Conservation (phyloP, 495 filamentous ascomycete species). For the Penicillium robsamsonii region DNA sequence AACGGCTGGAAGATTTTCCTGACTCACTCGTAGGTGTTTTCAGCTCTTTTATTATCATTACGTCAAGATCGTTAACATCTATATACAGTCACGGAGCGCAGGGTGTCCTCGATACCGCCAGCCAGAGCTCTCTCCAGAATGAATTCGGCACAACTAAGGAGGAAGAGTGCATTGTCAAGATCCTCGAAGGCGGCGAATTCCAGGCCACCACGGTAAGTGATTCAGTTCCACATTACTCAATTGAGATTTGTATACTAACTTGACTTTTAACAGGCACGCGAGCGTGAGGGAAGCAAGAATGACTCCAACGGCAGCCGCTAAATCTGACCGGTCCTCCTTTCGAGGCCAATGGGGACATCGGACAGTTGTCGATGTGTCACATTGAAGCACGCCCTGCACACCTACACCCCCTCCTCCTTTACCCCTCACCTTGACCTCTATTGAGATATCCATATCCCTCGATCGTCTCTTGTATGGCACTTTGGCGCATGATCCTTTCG, state of each 20-base stretch:
- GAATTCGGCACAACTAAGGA: slow-evolving; percentile 82
- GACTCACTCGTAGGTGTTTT: slow-evolving; percentile 73
- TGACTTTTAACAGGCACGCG: slow-evolving; percentile 25
- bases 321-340: slow-evolving; percentile 1
- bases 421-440: slow-evolving; percentile 4
- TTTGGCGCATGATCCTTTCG: background rate
- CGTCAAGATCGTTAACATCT: background rate
- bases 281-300: slow-evolving; percentile 37
- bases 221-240: background rate
- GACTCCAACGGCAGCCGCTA: slow-evolving; percentile 32
- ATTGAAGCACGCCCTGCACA: background rate
- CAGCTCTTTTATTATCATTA: background rate
- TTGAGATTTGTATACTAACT: slow-evolving; percentile 17
- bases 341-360: background rate
- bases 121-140: slow-evolving; percentile 68
- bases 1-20: slow-evolving; percentile 87
- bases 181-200: slow-evolving; percentile 70
- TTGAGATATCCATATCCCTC: slow-evolving; percentile 10
- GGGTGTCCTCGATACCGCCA: slow-evolving; percentile 72
- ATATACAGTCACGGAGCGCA: slow-evolving; percentile 75
- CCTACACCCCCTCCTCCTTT: background rate
- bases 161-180: slow-evolving; percentile 74
- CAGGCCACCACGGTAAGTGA: slow-evolving; percentile 65
- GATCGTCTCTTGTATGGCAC: slow-evolving; percentile 3
- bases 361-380: background rate